Evolutionary conservation across 2,329 filamentous ascomycete genomes (phyloP).

Genomic region (Fusarium mangiferae): DNA sequence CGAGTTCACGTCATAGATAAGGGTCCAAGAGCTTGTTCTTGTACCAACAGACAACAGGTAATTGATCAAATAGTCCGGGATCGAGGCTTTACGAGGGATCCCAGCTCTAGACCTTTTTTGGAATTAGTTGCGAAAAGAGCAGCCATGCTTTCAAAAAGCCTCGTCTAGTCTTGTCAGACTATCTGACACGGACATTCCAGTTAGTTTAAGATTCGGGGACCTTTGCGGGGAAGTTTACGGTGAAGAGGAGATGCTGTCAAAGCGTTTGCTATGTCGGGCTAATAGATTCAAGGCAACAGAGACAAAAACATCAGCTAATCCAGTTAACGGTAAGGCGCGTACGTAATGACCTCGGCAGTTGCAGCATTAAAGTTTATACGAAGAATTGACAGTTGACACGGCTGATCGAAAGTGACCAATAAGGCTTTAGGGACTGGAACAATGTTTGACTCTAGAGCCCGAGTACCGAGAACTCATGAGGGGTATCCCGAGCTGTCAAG

Average conservation of each 20-base stretch:
- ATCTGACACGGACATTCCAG: not conserved
- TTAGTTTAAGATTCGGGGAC: fast-evolving
- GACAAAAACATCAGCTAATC: not conserved
- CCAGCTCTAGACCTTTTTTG: not conserved
- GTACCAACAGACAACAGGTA: not conserved
- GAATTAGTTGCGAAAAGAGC: not conserved
- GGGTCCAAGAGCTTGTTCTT: not conserved
- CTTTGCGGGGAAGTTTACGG: not conserved
- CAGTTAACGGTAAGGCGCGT: not conserved
- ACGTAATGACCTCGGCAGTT: not conserved
- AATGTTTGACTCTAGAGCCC: not conserved
- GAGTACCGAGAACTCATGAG: not conserved
- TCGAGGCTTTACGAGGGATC: not conserved
- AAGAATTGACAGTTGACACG: not conserved
- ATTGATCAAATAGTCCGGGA: fast-evolving
- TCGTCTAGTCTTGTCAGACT: not conserved
- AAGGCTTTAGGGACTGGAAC: fast-evolving
- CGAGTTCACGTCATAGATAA: not conserved
- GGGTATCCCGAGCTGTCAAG: not conserved
- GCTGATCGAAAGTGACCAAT: not conserved
- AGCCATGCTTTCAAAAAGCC: not conserved
- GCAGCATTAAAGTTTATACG: not conserved
- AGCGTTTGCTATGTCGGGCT: not conserved
- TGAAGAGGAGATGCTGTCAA: not conserved
- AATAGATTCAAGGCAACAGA: fast-evolving